Evolutionary conservation across 1,139 yeast species (phyloP).

Genomic region (Pichia kudriavzevii): DNA sequence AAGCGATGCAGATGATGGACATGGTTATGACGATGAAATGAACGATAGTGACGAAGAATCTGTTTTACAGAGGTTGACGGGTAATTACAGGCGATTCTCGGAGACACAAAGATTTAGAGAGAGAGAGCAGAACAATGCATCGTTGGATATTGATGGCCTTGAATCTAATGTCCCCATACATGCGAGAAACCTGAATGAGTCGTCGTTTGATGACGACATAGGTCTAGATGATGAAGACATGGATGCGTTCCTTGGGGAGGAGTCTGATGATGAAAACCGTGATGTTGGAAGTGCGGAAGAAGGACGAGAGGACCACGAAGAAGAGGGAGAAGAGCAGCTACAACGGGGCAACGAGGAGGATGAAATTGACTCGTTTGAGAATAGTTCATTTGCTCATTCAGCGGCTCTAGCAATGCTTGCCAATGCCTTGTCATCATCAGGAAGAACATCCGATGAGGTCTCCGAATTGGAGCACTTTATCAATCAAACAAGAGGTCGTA

Average conservation of each 20-base stretch:
- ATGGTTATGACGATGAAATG: slow-evolving; percentile 19
- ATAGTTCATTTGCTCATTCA: neutral
- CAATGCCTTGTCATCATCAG: slow-evolving; percentile 7
- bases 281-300: neutral
- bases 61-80: slow-evolving; percentile 23
- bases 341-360: neutral
- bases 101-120: slow-evolving; percentile 19
- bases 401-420: slow-evolving; percentile 13
- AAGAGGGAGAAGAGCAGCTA: neutral
- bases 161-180: slow-evolving; percentile 15
- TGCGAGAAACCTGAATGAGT: slow-evolving; percentile 1
- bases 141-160: slow-evolving; percentile 17
- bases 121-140: slow-evolving; percentile 11
- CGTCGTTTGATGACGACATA: slow-evolving; percentile 17
- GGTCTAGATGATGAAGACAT: slow-evolving; percentile 7
- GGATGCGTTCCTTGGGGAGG: slow-evolving; percentile 12
- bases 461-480: slow-evolving; percentile 5
- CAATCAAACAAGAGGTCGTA: neutral
- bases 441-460: neutral
- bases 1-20: slow-evolving; percentile 2
- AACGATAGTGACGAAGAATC: slow-evolving; percentile 25
- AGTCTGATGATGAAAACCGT: slow-evolving; percentile 3
- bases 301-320: neutral
- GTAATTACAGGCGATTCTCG: slow-evolving; percentile 26
- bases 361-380: neutral